Base-by-base conservation (phyloP, 1,284 basidiomycete species). In the Cutaneotrichosporon mucoides region DNA sequence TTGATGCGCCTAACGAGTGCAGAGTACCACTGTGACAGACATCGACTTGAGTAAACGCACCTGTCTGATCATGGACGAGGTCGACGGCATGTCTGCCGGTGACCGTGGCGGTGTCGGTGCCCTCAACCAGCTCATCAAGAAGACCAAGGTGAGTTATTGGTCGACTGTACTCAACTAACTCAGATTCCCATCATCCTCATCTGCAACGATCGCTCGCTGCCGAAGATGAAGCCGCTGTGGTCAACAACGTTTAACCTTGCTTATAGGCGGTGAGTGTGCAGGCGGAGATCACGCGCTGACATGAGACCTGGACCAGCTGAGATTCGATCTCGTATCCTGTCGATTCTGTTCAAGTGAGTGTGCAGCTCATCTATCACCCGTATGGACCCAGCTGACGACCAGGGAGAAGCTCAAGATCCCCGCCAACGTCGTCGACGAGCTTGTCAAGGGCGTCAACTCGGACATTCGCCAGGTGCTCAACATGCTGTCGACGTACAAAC, bases 61-160 rank as follows among this genome's bases (percentile, higher is more conserved):
- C 0, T 92, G 92, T 65, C 80, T 99, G 47, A 98, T 99, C 75
- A 97, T 99, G 92, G 96, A 99, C 73, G 96, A 99, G 76, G 95
- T 99, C 0, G 95, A 99, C 69, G 95, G 96, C 7, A 99, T 99
- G 93, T 96, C 92, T 6, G 90, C 91, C 2, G 95, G 95, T 35
- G 96, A 99, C 77, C 84, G 95, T 53, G 95, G 96, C 16, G 95
- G 95, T 63, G 89, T 98, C 1, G 94, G 92, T 36, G 95, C 95
- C 6, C 79, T 99, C 69, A 93, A 93, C 62, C 85, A 86, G 0
- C 74, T 99, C 59, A 96, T 99, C 71, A 93, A 89, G 80, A 98
- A 97, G 82, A 90, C 90, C 11, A 91, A 88, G 81, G 92, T 88
- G 50, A 51, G 71, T 58, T 7, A 6, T 11, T 0, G n/a, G 6